Evolutionary conservation across 805 yeast species (phyloP), one percentile per base, ranked within the genome.

Genomic region (Kregervanrija pseudodelftensis): DNA sequence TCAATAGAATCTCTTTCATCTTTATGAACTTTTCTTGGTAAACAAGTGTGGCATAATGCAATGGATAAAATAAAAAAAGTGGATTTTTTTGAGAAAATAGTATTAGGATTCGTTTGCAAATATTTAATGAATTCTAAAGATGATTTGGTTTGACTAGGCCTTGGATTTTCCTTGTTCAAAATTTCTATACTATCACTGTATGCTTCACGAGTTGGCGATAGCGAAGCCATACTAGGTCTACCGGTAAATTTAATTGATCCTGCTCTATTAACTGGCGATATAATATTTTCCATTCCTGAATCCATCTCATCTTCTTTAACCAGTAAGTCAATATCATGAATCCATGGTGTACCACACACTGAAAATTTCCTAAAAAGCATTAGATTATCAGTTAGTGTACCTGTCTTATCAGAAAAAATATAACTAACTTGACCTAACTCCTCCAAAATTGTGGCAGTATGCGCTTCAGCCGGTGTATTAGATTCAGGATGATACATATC

Each of bases 361-460:
- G 95, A 79, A 53, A 91, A 76, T 58, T 90, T 90, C 39, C 96
- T 73, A 62, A 93, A 93, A 28, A 91, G 67, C 99, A 93, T 93
- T 55, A 82, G 67, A 60, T 93, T 93, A 55, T 93, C 98, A 0
- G 99, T 93, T 49, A 93, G 72, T 0, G 99, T 93, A 9, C 99
- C 99, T 0, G 99, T 93, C 63, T 93, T 93, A 64, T 93, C 99
- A 48, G 96, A 85, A 61, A 93, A 93, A 3, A 93, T 76, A 59
- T 91, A 90, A 40, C 95, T 83, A 1, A 95, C 97, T 61, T 93
- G 99, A 2, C 99, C 99, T 55, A 93, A 69, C 64, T 93, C 99
- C 61, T 93, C 99, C 51, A 93, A 74, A 52, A 93, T 88, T 0
- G 97, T 86, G 0, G 98, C 96, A 0, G 98, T 90, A 60, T 91